Base-by-base conservation (phyloP, 495 filamentous ascomycete species). In the Hypoxylon crocopeplum region DNA sequence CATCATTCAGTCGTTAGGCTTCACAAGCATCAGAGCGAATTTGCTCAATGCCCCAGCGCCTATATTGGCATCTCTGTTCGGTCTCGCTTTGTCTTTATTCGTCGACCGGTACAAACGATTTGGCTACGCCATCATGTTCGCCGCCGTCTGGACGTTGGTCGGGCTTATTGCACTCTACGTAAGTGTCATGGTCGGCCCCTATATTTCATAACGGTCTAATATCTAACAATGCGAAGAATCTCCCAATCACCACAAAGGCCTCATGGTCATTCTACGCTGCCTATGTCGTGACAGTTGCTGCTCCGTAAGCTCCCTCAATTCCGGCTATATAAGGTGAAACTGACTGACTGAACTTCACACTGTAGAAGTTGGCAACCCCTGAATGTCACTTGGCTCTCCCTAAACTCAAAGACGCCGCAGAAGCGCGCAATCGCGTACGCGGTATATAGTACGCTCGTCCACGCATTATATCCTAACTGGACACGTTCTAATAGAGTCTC, bases 261-360 rank as follows among this genome's bases (percentile, higher is more conserved):
- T 61, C 57, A 13, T 54, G 57, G 57, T 61, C 57, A 2, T 61
- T 61, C 32, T 61, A 61, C 21, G 57, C 57, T 10, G 57, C 57
- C 19, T 61, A 61, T 30, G 36, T 61, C 17, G 49, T 61, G 10
- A 61, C 57, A 7, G 44, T 48, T 17, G 48, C 57, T 20, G 57
- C 57, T 17, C 57, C 57, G 57, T 61, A 55, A 48, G 49, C 5
- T 29, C n/a, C n/a, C n/a, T n/a, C n/a, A n/a, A n/a, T n/a, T n/a
- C n/a, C n/a, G n/a, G n/a, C n/a, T n/a, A n/a, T n/a, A n/a, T n/a
- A n/a, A n/a, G n/a, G n/a, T n/a, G n/a, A n/a, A n/a, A n/a, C n/a
- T n/a, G n/a, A n/a, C n/a, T n/a, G n/a, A n/a, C n/a, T n/a, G n/a
- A n/a, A n/a, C n/a, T n/a, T n/a, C n/a, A n/a, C n/a, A n/a, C n/a